These are phyloP conservation scores for Jacaranda mimosifolia DNA, from an alignment of 257 asterid species.

Conservation along the genomic window DNA sequence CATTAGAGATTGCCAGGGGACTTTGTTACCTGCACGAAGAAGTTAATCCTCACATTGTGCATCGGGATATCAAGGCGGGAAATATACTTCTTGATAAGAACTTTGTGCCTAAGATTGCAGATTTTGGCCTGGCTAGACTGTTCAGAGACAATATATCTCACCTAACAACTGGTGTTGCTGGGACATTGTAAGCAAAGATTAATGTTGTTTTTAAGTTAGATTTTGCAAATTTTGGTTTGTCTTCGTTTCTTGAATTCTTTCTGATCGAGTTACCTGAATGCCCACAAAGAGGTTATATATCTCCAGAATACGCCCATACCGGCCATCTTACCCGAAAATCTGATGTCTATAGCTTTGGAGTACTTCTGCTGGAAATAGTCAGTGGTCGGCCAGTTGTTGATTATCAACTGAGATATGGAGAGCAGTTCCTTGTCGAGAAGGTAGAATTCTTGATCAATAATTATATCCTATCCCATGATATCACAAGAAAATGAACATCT, in stretches of 20 bases:
- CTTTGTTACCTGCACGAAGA: slow-evolving; percentile 81
- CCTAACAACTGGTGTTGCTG: slow-evolving; percentile 88
- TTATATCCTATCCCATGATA: background rate
- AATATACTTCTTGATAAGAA: slow-evolving; percentile 73
- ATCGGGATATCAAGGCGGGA: slow-evolving; percentile 77
- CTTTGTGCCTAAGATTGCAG: slow-evolving; percentile 70
- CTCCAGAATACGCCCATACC: slow-evolving; percentile 84
- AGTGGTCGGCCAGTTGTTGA: slow-evolving; percentile 66
- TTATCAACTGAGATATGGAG: slow-evolving; percentile 67
- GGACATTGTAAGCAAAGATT: slow-evolving; percentile 65
- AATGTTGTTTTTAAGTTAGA: background rate
- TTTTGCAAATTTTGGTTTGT: background rate
- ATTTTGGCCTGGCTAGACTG: slow-evolving; percentile 80
- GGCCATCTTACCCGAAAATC: slow-evolving; percentile 83
- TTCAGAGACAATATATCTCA: slow-evolving; percentile 61
- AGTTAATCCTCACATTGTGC: slow-evolving; percentile 71
- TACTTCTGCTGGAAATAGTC: slow-evolving; percentile 69
- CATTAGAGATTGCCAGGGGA: slow-evolving; percentile 71
- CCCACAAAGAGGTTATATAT: slow-evolving; percentile 71
- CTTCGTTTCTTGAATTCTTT: slow-evolving; percentile 1
- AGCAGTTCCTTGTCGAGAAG: slow-evolving; percentile 75
- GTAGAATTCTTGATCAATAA: slow-evolving; percentile 39
- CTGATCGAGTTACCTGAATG: slow-evolving; percentile 29
- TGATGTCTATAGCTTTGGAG: slow-evolving; percentile 89
- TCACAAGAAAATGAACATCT: background rate